These are phyloP conservation scores for Kodamaea arcana DNA, from an alignment of 1,139 yeast species.

Conservation along the genomic window DNA sequence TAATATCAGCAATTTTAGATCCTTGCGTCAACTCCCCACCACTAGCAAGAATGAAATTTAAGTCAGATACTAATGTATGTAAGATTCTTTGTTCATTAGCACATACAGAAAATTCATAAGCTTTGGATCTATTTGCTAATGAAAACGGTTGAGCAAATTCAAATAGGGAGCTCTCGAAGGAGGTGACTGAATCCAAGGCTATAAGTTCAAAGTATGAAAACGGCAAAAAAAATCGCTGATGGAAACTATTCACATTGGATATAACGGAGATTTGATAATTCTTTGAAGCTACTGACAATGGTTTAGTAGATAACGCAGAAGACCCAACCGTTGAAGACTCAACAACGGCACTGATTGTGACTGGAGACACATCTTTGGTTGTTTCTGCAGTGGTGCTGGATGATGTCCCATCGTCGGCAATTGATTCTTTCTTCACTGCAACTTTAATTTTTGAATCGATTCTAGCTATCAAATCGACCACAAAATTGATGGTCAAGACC, in stretches of 20 bases:
- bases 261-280: constrained; percentile 8
- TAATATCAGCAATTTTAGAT: constrained; percentile 11
- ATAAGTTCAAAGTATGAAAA: constrained; percentile 8
- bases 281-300: too few species aligned
- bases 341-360: too few species aligned
- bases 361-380: too few species aligned
- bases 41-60: constrained; percentile 12
- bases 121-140: constrained; percentile 6
- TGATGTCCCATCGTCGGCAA: background rate
- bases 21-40: constrained; percentile 14
- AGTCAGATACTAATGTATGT: constrained; percentile 7
- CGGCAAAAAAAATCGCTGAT: constrained; percentile 15
- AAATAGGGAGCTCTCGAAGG: constrained; percentile 8
- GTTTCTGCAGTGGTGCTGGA: too few species aligned
- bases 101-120: constrained; percentile 9
- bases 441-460: background rate
- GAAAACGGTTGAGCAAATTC: constrained; percentile 9
- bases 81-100: constrained; percentile 9
- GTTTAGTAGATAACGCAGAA: too few species aligned
- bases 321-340: too few species aligned
- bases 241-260: constrained; percentile 11
- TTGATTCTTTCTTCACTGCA: background rate
- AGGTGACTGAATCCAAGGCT: constrained; percentile 7
- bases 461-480: constrained; percentile 3
- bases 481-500: constrained; percentile 12